Evolutionary conservation across 768 basidiomycete genomes (phyloP).

Genomic region (Neoboletus subvelutipes): DNA sequence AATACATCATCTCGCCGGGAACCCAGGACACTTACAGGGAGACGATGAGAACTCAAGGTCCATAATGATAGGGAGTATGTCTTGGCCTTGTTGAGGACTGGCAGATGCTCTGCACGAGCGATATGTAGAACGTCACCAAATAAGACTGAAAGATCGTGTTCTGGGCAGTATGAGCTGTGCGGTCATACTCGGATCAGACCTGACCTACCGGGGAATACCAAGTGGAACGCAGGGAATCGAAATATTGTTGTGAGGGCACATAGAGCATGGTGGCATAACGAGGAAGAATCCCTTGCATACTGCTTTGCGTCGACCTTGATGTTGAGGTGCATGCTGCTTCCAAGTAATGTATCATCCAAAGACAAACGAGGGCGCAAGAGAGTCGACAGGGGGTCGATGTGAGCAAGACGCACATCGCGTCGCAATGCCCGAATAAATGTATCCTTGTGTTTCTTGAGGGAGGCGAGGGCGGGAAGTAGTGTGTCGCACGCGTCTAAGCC

Average conservation of each 20-base stretch:
- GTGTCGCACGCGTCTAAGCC: slow-evolving; percentile 3
- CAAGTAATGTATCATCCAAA: slow-evolving; percentile 5
- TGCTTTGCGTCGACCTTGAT: slow-evolving; percentile 39
- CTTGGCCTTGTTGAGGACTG: slow-evolving; percentile 42
- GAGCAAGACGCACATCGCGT: slow-evolving; percentile 51
- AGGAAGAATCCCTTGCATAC: slow-evolving; percentile 40
- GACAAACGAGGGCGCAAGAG: slow-evolving; percentile 5
- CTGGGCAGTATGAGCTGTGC: slow-evolving; percentile 30
- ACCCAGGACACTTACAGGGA: slow-evolving; percentile 43
- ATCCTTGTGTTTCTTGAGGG: slow-evolving; percentile 35
- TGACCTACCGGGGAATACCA: slow-evolving; percentile 51
- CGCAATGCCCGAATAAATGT: slow-evolving; percentile 42
- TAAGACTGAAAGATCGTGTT: slow-evolving; percentile 42
- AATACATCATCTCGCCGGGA: slow-evolving; percentile 34
- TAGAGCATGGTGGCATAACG: slow-evolving; percentile 55
- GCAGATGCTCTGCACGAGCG: slow-evolving; percentile 34
- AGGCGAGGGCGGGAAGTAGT: slow-evolving; percentile 22
- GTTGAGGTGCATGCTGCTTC: slow-evolving; percentile 3
- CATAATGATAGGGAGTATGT: slow-evolving; percentile 48
- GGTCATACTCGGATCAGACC: background rate
- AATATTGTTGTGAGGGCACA: slow-evolving; percentile 52
- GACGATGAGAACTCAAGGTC: slow-evolving; percentile 48
- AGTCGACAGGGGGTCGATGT: slow-evolving; percentile 35
- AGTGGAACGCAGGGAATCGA: slow-evolving; percentile 43
- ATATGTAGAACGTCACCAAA: slow-evolving; percentile 47